Percentiles rank a stretch among this genome's conserved stretches.
phyloP scores from a whole-genome alignment of 129 eudicot genomes.

The Deinandra increscens region DNA sequence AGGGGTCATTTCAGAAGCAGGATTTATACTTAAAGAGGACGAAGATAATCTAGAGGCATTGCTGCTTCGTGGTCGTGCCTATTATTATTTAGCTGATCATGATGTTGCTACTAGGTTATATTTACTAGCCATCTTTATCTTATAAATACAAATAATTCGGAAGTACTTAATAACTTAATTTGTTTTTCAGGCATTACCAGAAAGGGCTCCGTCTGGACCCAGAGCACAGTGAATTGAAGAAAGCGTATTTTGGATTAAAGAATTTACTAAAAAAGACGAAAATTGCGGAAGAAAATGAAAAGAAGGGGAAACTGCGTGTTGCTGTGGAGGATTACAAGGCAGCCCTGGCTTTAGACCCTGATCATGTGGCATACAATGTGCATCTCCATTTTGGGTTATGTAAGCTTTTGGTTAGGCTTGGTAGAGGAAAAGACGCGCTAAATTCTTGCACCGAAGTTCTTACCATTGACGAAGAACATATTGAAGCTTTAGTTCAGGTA shows the following conservation, averaged over 20 bases:
- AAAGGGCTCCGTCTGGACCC: constrained; percentile 96
- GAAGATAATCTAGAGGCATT: constrained; percentile 81
- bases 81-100: constrained; percentile 94
- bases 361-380: constrained; percentile 66
- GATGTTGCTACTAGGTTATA: constrained; percentile 86
- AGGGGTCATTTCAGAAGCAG: constrained; percentile 82
- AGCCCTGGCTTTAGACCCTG: constrained; percentile 75
- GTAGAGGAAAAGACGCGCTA: constrained; percentile 95
- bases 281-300: constrained; percentile 82
- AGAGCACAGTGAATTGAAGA: constrained; percentile 89
- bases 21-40: constrained; percentile 81
- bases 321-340: constrained; percentile 77
- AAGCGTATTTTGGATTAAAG: constrained; percentile 83
- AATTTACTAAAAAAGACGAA: constrained; percentile 82
- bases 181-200: constrained; percentile 80
- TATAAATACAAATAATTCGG: not conserved
- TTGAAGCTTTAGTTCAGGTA: constrained; percentile 93
- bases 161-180: not conserved
- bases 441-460: constrained; percentile 73
- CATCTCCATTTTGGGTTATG: constrained; percentile 86
- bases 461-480: constrained; percentile 76
- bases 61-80: constrained; percentile 91
- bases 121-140: not conserved
- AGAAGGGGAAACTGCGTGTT: constrained; percentile 83
- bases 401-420: constrained; percentile 81